phyloP scores from a whole-genome alignment of 805 yeast genomes.

The Schwanniomyces occidentalis region DNA sequence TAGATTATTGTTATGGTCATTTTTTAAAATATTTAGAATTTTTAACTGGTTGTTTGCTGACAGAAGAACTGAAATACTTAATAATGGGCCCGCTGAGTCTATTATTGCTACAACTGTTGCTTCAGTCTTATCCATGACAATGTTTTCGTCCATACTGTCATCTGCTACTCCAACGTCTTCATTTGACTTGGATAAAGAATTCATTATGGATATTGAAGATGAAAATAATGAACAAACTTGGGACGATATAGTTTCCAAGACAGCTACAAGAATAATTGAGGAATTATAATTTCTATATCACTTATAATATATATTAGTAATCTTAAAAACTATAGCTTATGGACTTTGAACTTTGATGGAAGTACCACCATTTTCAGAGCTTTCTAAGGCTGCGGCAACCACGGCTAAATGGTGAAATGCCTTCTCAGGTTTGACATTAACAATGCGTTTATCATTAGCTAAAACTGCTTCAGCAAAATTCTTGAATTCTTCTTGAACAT shows the following conservation, averaged over 20 bases:
- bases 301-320: conserved; percentile 1
- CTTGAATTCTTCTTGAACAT: conserved; percentile 47
- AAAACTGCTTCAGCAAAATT: conserved; percentile 58
- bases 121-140: neutral
- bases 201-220: conserved; percentile 6
- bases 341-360: conserved; percentile 46
- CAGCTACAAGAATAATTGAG: conserved; percentile 9
- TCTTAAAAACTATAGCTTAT: conserved; percentile 3
- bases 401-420: conserved; percentile 94
- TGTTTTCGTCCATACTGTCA: neutral
- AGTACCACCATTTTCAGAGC: conserved; percentile 56
- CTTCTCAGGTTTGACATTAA: conserved; percentile 64
- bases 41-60: conserved; percentile 18
- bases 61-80: neutral
- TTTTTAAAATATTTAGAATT: conserved; percentile 36
- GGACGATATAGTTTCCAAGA: conserved; percentile 3
- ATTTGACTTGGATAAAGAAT: conserved; percentile 6
- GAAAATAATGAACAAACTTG: conserved; percentile 1
- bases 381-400: conserved; percentile 80
- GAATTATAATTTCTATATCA: conserved; percentile 9
- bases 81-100: neutral
- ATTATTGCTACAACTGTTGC: conserved; percentile 1
- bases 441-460: conserved; percentile 57
- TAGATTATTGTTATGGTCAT: conserved; percentile 45
- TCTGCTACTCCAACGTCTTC: neutral